A percentile compares a stretch with the other conserved stretches of the same genome.
Evolutionary conservation across 2,329 filamentous ascomycete genomes (phyloP).

Genomic region (Xylaria sp.): DNA sequence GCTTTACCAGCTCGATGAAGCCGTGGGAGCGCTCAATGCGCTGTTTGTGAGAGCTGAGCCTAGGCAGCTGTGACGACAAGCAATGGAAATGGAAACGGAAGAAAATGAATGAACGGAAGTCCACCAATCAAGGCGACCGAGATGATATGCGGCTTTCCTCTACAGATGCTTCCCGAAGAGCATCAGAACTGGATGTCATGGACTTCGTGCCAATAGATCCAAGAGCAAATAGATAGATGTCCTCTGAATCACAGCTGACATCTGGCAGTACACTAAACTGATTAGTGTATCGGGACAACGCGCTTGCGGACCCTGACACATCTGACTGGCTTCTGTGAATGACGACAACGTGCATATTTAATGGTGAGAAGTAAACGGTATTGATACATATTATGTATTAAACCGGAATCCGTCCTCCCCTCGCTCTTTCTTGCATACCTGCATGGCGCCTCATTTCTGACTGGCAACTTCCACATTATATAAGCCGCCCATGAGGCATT

Average conservation of each 20-base stretch:
- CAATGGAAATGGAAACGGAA: background rate
- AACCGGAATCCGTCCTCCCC: background rate
- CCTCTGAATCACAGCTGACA: constrained; percentile 21
- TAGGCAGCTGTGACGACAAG: background rate
- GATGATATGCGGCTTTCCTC: constrained; percentile 11
- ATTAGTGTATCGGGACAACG: constrained; percentile 19
- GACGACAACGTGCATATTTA: background rate
- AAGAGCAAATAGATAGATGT: constrained; percentile 14
- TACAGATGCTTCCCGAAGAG: constrained; percentile 11
- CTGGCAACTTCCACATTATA: too few relatives aligned
- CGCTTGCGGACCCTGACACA: background rate
- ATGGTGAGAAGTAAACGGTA: background rate
- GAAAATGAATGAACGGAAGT: constrained; percentile 13
- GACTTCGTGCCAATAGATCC: constrained; percentile 19
- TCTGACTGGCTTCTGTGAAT: constrained; percentile 1
- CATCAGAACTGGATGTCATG: constrained; percentile 25
- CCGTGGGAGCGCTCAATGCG: constrained; percentile 22
- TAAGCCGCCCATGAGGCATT: too few relatives aligned
- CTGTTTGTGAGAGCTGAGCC: constrained; percentile 15
- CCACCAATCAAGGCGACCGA: constrained; percentile 34
- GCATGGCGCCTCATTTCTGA: background rate
- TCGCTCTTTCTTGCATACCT: background rate
- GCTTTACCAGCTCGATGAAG: background rate
- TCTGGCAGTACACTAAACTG: constrained; percentile 13
- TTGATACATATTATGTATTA: background rate